Percentiles rank a stretch among this genome's conserved stretches.
phyloP scores from a whole-genome alignment of 2,329 filamentous ascomycete genomes.

The Aschersonia sp. region DNA sequence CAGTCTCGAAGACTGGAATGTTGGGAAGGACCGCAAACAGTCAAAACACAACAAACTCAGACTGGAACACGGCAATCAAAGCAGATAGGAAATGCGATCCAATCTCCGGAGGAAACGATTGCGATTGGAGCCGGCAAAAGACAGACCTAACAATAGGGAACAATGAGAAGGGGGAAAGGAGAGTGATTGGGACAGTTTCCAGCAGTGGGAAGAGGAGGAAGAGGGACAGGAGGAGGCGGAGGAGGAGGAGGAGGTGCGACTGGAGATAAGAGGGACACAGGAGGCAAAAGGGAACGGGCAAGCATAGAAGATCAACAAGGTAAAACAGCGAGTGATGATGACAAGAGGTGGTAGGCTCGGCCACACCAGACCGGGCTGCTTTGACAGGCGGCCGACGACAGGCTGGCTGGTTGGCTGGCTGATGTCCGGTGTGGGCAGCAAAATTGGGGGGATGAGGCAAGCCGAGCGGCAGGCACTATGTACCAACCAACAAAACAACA shows the following conservation, averaged over 20 bases:
- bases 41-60: not conserved
- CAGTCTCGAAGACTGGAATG: slow-evolving; percentile 7
- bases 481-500: too few species aligned
- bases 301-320: not conserved
- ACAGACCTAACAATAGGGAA: too few species aligned
- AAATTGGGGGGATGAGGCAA: too few species aligned
- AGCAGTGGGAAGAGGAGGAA: slow-evolving; percentile 12
- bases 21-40: slow-evolving; percentile 5
- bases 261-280: not conserved
- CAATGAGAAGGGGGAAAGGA: not conserved
- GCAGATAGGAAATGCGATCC: not conserved
- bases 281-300: not conserved
- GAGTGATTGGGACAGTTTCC: not conserved
- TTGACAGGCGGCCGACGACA: too few species aligned
- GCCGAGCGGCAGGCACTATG: too few species aligned
- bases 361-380: not conserved
- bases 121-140: too few species aligned
- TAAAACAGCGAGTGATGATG: not conserved
- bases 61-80: slow-evolving; percentile 1
- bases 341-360: not conserved
- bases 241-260: not conserved
- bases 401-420: too few species aligned
- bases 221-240: not conserved
- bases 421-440: too few species aligned
- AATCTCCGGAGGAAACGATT: not conserved